Percentiles rank a stretch among this genome's conserved stretches.
These are phyloP conservation scores for Solanum acaule DNA, from an alignment of 257 asterid species.

Conservation along the genomic window DNA sequence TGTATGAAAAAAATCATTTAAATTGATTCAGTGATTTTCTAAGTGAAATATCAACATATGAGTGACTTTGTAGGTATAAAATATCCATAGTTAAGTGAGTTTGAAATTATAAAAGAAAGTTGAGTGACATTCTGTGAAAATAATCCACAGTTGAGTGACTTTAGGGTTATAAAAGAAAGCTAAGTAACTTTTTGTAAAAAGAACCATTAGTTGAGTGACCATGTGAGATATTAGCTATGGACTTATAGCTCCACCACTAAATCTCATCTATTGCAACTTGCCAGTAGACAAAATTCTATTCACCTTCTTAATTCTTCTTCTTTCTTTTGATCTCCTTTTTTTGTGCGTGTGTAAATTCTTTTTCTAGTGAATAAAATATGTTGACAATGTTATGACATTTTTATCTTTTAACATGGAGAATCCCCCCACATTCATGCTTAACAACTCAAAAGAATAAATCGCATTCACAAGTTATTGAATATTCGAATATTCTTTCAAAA, in stretches of 20 bases:
- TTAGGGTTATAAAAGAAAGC: background rate
- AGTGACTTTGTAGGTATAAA: too few species aligned
- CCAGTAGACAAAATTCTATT: background rate
- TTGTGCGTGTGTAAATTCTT: background rate
- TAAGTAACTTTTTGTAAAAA: background rate
- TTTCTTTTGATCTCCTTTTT: background rate
- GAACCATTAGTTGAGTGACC: background rate
- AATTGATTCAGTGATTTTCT: too few species aligned
- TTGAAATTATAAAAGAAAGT: too few species aligned
- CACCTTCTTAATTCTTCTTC: background rate
- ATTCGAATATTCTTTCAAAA: background rate
- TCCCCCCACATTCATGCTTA: background rate
- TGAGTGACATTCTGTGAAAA: too few species aligned
- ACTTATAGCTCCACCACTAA: background rate
- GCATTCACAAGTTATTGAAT: background rate
- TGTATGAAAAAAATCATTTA: too few species aligned
- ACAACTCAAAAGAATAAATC: constrained; percentile 5
- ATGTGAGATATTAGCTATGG: too few species aligned
- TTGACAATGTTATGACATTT: background rate
- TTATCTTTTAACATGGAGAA: background rate
- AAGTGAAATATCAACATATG: too few species aligned
- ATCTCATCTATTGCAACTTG: background rate
- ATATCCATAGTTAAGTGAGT: too few species aligned
- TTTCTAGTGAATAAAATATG: background rate
- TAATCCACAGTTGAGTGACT: background rate